Evolutionary conservation across 352 stramenopile genomes (phyloP), one percentile per base, ranked within the genome.

Genomic region (Paralagenidium karlingii): DNA sequence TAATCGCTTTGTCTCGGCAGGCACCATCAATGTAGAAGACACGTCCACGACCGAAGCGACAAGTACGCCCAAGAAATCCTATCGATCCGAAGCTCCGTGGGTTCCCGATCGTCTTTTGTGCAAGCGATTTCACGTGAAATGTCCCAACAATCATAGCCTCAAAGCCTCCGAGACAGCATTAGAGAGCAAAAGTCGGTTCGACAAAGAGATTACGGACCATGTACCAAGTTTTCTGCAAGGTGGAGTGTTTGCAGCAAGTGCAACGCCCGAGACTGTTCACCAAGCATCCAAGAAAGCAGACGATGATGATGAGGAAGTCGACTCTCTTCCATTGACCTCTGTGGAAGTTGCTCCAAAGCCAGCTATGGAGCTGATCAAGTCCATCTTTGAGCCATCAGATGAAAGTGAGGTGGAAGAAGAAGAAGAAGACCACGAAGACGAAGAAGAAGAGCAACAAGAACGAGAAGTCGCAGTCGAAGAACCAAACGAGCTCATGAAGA

Each of bases 61-160:
- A 8, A 9, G 29, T 15, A 41, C 27, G 26, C 24, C 26, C 8
- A 79, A 82, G 44, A 40, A 48, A 8, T 82, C 70, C 13, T 50
- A 56, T 28, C 64, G 75, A 8, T 74, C 55, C 2, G 53, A 81
- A 46, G 60, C 43, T 38, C 21, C 47, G 8, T 92, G 75, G 73
- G 62, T 80, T 19, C 78, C 78, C 4, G 73, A 68, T 22, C 51
- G 60, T 8, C 34, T 92, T 16, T 55, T 92, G 0, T 89, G 78
- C 51, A 92, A 92, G 46, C 78, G 78, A 5, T 92, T 88, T 42
- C 73, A 65, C 27, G 63, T 86, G 2, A 81, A 84, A 26, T 84
- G 71, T 24, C 26, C n/a, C n/a, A n/a, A n/a, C n/a, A n/a, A n/a
- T n/a, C n/a, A n/a, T n/a, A 22, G 16, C 19, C 3, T 16, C 3